Evolutionary conservation across 2,329 filamentous ascomycete species (phyloP).

Genomic region (Fusarium sp.): DNA sequence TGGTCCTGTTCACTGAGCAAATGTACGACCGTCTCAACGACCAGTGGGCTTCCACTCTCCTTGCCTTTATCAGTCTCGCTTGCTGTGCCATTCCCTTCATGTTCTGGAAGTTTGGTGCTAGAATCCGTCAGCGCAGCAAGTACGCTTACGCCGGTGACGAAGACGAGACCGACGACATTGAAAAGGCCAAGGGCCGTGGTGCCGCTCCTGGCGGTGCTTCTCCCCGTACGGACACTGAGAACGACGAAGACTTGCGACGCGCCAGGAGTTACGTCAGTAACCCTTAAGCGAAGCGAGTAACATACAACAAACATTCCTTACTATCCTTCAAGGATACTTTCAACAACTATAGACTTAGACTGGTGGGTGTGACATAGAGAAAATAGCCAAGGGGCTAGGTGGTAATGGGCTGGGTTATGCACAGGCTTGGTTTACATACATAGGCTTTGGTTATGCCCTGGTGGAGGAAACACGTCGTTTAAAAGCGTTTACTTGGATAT

Average conservation of each 20-base stretch:
- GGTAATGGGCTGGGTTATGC: constrained; percentile 17
- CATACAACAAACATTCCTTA: background rate
- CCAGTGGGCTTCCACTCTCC: constrained; percentile 79
- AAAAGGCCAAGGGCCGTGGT: constrained; percentile 50
- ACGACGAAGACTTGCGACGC: constrained; percentile 55
- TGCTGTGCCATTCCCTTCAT: constrained; percentile 87
- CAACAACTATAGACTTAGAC: constrained; percentile 8
- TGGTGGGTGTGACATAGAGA: background rate
- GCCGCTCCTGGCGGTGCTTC: constrained; percentile 36
- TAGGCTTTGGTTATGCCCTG: constrained; percentile 7
- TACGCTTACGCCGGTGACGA: constrained; percentile 78
- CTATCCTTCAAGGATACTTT: constrained; percentile 1
- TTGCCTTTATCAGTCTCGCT: constrained; percentile 79
- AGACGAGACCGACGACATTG: constrained; percentile 50
- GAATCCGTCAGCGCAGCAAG: constrained; percentile 75
- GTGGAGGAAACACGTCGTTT: background rate
- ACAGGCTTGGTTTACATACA: constrained; percentile 19
- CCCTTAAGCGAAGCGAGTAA: constrained; percentile 46
- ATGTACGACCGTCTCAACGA: constrained; percentile 81
- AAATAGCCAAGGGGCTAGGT: background rate
- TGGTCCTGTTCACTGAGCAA: constrained; percentile 83
- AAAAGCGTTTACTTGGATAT: constrained; percentile 30
- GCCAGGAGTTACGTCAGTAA: constrained; percentile 62
- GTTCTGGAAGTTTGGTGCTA: constrained; percentile 82
- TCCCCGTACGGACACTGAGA: constrained; percentile 47